These are phyloP conservation scores for Carex myosuroides DNA, from an alignment of 176 grass and related monocot genomes.

Conservation along the genomic window DNA sequence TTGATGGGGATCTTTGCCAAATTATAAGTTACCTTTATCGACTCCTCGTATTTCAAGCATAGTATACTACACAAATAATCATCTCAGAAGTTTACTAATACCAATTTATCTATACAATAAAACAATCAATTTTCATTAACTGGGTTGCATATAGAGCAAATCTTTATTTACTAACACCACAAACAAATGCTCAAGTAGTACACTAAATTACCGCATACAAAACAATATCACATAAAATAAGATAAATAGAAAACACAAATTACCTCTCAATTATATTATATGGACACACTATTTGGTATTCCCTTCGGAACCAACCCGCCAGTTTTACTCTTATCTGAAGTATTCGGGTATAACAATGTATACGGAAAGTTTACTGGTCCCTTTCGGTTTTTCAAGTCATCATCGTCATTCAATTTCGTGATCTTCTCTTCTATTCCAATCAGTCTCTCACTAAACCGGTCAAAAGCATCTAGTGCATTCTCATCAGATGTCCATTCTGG, in stretches of 20 bases:
- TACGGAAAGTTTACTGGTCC: conserved; percentile 62
- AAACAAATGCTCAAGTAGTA: not conserved
- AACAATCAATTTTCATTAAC: not conserved
- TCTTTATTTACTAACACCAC: not conserved
- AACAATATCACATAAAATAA: not conserved
- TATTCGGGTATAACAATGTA: conserved; percentile 68
- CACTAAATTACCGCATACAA: not conserved
- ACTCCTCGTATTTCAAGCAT: not conserved
- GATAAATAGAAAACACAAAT: not conserved
- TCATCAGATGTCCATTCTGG: conserved; percentile 60
- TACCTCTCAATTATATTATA: conserved; percentile 30
- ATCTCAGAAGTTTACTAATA: not conserved
- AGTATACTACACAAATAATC: not conserved
- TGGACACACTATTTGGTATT: conserved; percentile 76
- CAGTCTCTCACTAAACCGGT: conserved; percentile 33
- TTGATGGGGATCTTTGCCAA: no score
- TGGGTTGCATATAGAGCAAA: not conserved
- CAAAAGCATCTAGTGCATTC: conserved; percentile 45
- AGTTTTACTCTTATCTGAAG: conserved; percentile 34
- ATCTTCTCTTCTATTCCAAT: conserved; percentile 50
- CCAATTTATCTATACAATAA: not conserved
- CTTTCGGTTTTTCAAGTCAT: conserved; percentile 45
- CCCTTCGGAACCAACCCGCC: conserved; percentile 46
- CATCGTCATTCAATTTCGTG: conserved; percentile 25
- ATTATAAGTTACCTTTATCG: not conserved